These are phyloP conservation scores for Moricandia arvensis DNA, from an alignment of 345 rosid species.

Conservation along the genomic window DNA sequence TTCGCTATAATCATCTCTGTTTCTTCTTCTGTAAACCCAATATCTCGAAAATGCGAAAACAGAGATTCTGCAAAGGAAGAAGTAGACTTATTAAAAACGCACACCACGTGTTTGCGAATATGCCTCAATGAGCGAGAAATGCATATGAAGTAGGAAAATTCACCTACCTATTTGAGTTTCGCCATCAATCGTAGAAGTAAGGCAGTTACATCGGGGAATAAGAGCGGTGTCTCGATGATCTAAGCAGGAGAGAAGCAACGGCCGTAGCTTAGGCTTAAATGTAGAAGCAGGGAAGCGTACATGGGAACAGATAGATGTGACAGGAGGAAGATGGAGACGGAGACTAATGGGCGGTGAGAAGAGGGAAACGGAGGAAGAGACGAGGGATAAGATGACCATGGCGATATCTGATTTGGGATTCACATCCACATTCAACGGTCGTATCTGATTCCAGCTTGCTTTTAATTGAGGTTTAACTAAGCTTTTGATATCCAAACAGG, in stretches of 20 bases:
- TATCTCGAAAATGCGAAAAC: conserved; percentile 41
- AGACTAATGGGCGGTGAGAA: conserved; percentile 24
- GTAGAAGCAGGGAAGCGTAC: conserved; percentile 23
- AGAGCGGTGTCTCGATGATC: conserved; percentile 14
- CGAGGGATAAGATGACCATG: no score
- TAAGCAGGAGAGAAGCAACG: conserved; percentile 6
- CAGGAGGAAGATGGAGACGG: conserved; percentile 12
- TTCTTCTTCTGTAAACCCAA: conserved; percentile 52
- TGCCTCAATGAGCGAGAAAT: conserved; percentile 21
- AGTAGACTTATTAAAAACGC: background rate
- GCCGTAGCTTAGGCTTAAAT: conserved; percentile 21
- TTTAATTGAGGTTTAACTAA: no score
- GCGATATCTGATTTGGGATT: background rate
- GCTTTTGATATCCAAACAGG: no score
- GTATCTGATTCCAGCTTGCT: no score
- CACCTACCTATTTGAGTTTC: conserved; percentile 41
- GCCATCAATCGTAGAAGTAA: conserved; percentile 11
- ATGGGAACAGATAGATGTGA: conserved; percentile 19
- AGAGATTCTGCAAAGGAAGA: conserved; percentile 43
- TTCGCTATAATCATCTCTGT: conserved; percentile 37
- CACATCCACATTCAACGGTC: no score
- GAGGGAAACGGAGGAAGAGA: no score
- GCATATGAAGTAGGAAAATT: background rate
- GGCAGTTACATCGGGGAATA: conserved; percentile 33
- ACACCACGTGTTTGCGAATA: conserved; percentile 27